Conservation (phyloP, 2,329 filamentous ascomycete genomes). For the Dactylellina leptospora region DNA sequence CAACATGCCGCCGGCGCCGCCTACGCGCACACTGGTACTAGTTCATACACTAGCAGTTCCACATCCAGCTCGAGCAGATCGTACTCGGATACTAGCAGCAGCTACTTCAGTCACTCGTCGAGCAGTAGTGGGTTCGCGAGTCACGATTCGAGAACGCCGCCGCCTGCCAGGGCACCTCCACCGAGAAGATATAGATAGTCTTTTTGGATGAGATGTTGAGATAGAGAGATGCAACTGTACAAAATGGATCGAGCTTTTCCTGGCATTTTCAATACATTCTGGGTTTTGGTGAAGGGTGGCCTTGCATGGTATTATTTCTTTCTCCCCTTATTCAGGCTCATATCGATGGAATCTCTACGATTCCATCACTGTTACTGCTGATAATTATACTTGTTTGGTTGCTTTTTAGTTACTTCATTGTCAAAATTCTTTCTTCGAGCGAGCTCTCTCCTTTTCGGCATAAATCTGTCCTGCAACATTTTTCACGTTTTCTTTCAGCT, state of each 20-base stretch:
- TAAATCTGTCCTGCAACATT: slow-evolving; percentile 5
- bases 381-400: slow-evolving; percentile 20
- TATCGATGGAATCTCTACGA: slow-evolving; percentile 14
- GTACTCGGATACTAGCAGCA: slow-evolving; percentile 43
- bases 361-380: slow-evolving; percentile 30
- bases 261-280: background rate
- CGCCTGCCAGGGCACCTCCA: slow-evolving; percentile 36
- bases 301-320: slow-evolving; percentile 33
- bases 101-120: slow-evolving; percentile 51
- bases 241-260: slow-evolving; percentile 28
- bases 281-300: slow-evolving; percentile 5
- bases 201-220: background rate
- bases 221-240: slow-evolving; percentile 2
- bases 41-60: slow-evolving; percentile 35
- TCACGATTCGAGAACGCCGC: slow-evolving; percentile 35
- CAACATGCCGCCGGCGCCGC: slow-evolving; percentile 28
- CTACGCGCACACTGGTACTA: slow-evolving; percentile 25
- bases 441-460: too few relatives aligned
- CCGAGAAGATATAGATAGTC: slow-evolving; percentile 44
- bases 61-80: slow-evolving; percentile 33
- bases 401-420: slow-evolving; percentile 23
- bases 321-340: slow-evolving; percentile 3
- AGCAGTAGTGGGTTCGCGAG: slow-evolving; percentile 53
- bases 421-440: slow-evolving; percentile 25
- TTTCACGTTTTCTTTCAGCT: slow-evolving; percentile 8